A percentile compares a stretch with the other conserved stretches of the same genome.
phyloP scores from a whole-genome alignment of 306 rosid genomes.

The Hippophae tibetana region DNA sequence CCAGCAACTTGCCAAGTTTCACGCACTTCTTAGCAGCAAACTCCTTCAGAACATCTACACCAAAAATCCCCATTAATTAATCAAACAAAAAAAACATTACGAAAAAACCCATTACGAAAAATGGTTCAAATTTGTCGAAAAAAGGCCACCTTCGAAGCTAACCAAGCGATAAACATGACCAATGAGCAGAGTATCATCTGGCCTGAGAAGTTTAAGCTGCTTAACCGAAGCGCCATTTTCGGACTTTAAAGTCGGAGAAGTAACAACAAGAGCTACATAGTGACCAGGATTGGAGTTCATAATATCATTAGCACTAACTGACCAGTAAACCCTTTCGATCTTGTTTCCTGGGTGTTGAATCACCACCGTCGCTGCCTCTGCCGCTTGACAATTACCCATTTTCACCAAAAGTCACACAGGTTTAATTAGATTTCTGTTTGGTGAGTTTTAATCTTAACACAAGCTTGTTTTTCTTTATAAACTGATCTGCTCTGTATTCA shows the following conservation, averaged over 20 bases:
- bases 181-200: slow-evolving; percentile 66
- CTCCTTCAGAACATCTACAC: slow-evolving; percentile 80
- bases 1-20: slow-evolving; percentile 67
- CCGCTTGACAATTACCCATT: slow-evolving; percentile 96
- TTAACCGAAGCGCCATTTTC: slow-evolving; percentile 46
- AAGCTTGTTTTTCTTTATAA: not conserved
- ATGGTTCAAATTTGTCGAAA: not conserved
- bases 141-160: slow-evolving; percentile 58
- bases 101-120: not conserved
- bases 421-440: not conserved
- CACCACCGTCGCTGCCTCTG: slow-evolving; percentile 81
- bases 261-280: slow-evolving; percentile 59
- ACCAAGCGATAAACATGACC: slow-evolving; percentile 87
- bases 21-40: slow-evolving; percentile 73
- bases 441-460: not conserved
- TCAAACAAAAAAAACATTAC: not conserved
- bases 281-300: slow-evolving; percentile 79
- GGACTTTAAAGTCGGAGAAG: slow-evolving; percentile 37
- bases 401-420: not conserved
- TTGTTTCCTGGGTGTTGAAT: slow-evolving; percentile 64
- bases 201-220: slow-evolving; percentile 89
- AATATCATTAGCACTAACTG: slow-evolving; percentile 60
- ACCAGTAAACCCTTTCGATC: slow-evolving; percentile 71
- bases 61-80: not conserved
- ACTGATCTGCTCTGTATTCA: not conserved